Conservation (phyloP, 805 yeast species). For the Barnettozyma pratensis region DNA sequence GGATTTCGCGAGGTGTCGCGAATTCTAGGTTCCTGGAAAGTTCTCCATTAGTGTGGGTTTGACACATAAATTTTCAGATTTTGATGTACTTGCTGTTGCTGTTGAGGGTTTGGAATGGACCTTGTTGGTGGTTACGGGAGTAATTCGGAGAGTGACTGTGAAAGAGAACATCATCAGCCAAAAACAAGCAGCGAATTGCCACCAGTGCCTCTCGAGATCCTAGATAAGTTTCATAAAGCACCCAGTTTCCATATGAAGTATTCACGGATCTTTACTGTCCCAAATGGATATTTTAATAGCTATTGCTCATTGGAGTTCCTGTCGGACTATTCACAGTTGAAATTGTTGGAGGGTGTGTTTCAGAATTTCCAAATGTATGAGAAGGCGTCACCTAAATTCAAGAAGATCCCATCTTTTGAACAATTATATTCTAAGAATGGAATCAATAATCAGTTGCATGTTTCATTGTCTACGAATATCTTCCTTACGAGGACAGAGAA, state of each 20-base stretch:
- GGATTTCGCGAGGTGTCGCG: not conserved
- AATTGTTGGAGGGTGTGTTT: not conserved
- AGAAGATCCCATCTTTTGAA: not conserved
- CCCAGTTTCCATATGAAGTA: slow-evolving; percentile 13
- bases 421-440: slow-evolving; percentile 7
- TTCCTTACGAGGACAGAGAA: not conserved
- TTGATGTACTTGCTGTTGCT: not conserved
- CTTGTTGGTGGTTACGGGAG: slow-evolving; percentile 4
- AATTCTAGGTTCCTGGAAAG: not conserved
- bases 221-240: slow-evolving; percentile 12
- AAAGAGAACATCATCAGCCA: not conserved
- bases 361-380: slow-evolving; percentile 2
- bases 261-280: slow-evolving; percentile 4
- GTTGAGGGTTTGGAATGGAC: not conserved
- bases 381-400: slow-evolving; percentile 7
- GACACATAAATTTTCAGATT: not conserved
- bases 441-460: slow-evolving; percentile 11
- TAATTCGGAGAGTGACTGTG: slow-evolving; percentile 2
- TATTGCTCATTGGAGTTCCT: slow-evolving; percentile 11
- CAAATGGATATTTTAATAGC: slow-evolving; percentile 7
- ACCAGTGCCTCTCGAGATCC: slow-evolving; percentile 3
- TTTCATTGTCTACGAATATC: slow-evolving; percentile 9
- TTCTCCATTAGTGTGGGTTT: no score
- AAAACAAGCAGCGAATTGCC: not conserved
- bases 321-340: not conserved